phyloP scores from a whole-genome alignment of 2,329 filamentous ascomycete genomes.

The Stenocarpella maydis region DNA sequence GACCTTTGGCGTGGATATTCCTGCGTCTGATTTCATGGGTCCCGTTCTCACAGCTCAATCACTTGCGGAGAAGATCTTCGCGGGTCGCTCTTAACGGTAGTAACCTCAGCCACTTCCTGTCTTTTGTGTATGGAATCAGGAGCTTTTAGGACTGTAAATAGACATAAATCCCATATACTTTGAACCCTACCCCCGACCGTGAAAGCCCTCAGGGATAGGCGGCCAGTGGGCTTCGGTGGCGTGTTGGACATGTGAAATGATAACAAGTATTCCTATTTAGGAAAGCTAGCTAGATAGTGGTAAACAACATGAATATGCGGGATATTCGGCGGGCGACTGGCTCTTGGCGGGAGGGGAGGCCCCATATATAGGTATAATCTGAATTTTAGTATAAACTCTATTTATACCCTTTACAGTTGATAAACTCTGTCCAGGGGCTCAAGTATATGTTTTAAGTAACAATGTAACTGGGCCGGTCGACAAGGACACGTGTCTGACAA shows the following conservation, averaged over 20 bases:
- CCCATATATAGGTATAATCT: not conserved
- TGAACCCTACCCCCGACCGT: not conserved
- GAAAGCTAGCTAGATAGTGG: not conserved
- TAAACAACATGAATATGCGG: not conserved
- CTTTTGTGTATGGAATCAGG: not conserved
- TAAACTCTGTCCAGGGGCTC: not conserved
- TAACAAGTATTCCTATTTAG: not conserved
- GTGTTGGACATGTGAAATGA: not conserved
- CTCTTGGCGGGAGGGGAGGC: not conserved
- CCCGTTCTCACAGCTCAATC: not conserved
- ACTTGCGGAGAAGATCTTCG: not conserved
- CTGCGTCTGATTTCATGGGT: slow-evolving; percentile 40
- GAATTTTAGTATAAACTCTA: not conserved
- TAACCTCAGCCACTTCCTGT: not conserved
- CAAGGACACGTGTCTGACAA: not conserved
- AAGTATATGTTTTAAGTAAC: not conserved
- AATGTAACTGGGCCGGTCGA: not conserved
- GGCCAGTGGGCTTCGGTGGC: not conserved
- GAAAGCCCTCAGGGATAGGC: not conserved
- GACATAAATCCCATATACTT: not conserved
- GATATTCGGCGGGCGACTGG: not conserved
- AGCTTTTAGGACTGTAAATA: not conserved
- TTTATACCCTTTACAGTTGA: not conserved
- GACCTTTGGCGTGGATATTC: slow-evolving; percentile 45
- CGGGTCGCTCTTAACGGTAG: not conserved